Percentiles rank a stretch among this genome's conserved stretches.
phyloP scores from a whole-genome alignment of 225 moss, liverwort and hornwort genomes.

The Marchantia polymorpha region DNA sequence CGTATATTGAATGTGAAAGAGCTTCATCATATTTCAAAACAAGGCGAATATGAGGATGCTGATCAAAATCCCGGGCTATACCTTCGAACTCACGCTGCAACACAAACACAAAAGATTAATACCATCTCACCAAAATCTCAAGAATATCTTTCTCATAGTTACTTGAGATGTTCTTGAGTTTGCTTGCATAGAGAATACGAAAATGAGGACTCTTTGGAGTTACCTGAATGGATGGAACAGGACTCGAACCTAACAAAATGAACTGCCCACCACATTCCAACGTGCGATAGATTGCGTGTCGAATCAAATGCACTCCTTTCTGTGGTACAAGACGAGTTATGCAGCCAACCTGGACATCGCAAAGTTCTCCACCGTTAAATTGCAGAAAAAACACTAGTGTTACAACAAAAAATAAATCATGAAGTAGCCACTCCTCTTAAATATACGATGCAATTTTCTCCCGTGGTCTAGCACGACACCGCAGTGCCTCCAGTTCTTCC shows the following conservation, averaged over 20 bases:
- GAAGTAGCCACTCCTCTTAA: neutral
- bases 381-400: neutral
- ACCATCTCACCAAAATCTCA: neutral
- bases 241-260: slow-evolving; percentile 92
- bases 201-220: neutral
- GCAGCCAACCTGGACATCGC: slow-evolving; percentile 73
- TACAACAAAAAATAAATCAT: neutral
- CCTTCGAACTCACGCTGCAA: slow-evolving; percentile 86
- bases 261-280: slow-evolving; percentile 89
- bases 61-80: slow-evolving; percentile 73
- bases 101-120: slow-evolving; percentile 1
- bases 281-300: slow-evolving; percentile 85
- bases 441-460: neutral
- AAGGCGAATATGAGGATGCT: slow-evolving; percentile 79
- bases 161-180: neutral
- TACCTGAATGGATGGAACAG: slow-evolving; percentile 84
- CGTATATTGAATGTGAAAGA: slow-evolving; percentile 91
- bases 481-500: neutral
- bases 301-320: slow-evolving; percentile 93
- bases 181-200: neutral
- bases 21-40: slow-evolving; percentile 89
- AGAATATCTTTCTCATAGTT: neutral
- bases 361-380: neutral
- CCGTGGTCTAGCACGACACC: neutral
- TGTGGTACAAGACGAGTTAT: slow-evolving; percentile 95